phyloP scores from a whole-genome alignment of 164 flowering plant genomes.

The Nymphaea colorata region DNA sequence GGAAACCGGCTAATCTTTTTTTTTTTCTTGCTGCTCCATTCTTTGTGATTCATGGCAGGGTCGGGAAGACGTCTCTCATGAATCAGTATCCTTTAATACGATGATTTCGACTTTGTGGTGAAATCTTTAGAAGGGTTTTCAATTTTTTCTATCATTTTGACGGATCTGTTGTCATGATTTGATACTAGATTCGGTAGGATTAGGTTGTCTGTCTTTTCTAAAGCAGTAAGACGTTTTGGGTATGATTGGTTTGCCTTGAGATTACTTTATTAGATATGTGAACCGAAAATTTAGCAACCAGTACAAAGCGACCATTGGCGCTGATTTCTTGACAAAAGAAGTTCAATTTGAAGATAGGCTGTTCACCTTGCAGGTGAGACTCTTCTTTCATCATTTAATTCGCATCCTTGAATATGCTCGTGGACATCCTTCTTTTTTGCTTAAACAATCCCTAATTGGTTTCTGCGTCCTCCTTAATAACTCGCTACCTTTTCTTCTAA shows the following conservation, averaged over 20 bases:
- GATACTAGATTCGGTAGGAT: no score
- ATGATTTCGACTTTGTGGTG: background rate
- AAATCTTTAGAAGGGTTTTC: background rate
- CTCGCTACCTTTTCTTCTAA: no score
- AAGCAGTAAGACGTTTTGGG: background rate
- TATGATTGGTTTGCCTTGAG: background rate
- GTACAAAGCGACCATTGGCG: conserved; percentile 44
- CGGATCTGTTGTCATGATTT: background rate
- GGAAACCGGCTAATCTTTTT: background rate
- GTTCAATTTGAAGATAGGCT: conserved; percentile 40
- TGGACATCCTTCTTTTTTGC: no score
- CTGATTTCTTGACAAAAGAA: conserved; percentile 58
- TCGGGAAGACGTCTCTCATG: conserved; percentile 17
- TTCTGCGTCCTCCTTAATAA: no score
- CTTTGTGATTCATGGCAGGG: conserved; percentile 7
- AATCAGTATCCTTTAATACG: conserved; percentile 13
- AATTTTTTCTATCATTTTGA: background rate
- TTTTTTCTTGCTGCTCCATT: background rate
- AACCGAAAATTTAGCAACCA: conserved; percentile 19
- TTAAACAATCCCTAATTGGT: no score
- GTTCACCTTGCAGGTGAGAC: conserved; percentile 17
- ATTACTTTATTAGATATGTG: conserved; percentile 11
- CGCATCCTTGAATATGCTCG: no score
- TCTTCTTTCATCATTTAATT: background rate
- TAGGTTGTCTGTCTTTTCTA: background rate